Base-by-base conservation (phyloP, 441 rosid genomes). In the Eruca vesicaria region DNA sequence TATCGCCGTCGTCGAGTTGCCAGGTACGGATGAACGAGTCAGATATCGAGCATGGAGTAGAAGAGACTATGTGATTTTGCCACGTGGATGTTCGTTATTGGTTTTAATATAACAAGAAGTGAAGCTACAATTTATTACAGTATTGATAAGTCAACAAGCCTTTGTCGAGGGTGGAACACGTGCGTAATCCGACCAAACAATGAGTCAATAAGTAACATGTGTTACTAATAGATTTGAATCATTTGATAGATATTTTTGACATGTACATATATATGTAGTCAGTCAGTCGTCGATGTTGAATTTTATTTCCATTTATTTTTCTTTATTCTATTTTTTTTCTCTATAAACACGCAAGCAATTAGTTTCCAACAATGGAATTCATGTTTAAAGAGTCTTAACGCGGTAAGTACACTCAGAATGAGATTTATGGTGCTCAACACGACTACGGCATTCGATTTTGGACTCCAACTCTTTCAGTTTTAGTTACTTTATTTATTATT, bases 31-130 rank as follows among this genome's bases (percentile, higher is more conserved):
- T 26, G 48, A 9, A 66, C 12, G 56, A 50, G 56, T 9, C 23
- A 19, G 94, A 92, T 48, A 28, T 85, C 7, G 94, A 88, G 63
- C 75, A 78, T 38, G 96, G 89, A 3, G 81, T 50, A 26, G 80
- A 78, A 5, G 83, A 75, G 68, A 53, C 14, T 61, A 20, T 68
- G 52, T 78, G 52, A 73, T 9, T 53, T 28, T 6, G 53, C 50
- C 31, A 72, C 77, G 77, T 72, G 77, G 41, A 3, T 0, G 15
- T 59, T 2, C 28, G 7, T 45, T 7, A 57, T 69, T 78, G 71
- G 74, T 55, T 14, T 10, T 7, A 0, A 3, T 20, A 31, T 70
- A 2, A 66, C 33, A 5, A 12, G n/a, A n/a, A 59, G 66, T 28
- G 19, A 10, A 14, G 18, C 9, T 7, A 6, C 38, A 65, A 8